Percentiles rank a stretch among this genome's conserved stretches.
Conservation (phyloP, 2,329 filamentous ascomycete genomes). For the Penicillium sp. region DNA sequence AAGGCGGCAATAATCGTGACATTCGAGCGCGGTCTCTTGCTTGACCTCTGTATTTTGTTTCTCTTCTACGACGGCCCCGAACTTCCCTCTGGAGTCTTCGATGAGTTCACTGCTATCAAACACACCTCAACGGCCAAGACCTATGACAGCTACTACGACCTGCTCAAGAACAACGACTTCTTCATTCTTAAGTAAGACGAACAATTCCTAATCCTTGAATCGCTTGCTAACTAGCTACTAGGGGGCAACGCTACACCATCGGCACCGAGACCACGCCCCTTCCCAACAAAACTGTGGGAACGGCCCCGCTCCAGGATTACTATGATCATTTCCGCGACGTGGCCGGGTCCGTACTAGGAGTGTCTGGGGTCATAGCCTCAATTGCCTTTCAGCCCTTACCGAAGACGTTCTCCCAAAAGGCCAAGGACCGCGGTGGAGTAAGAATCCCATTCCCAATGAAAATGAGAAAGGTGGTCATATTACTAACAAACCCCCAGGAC, state of each 20-base stretch:
- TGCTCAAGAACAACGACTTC: slow-evolving; percentile 48
- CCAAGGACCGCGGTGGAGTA: slow-evolving; percentile 40
- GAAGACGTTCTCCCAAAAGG: slow-evolving; percentile 34
- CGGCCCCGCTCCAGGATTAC: slow-evolving; percentile 32
- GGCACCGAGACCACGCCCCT: slow-evolving; percentile 43
- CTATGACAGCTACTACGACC: slow-evolving; percentile 48
- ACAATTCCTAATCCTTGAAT: not conserved
- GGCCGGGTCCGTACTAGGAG: slow-evolving; percentile 28
- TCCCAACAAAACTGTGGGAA: slow-evolving; percentile 31
- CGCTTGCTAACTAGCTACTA: slow-evolving; percentile 7
- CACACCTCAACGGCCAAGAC: slow-evolving; percentile 50
- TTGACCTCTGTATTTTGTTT: slow-evolving; percentile 61
- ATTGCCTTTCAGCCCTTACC: slow-evolving; percentile 42
- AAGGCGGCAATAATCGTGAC: slow-evolving; percentile 63
- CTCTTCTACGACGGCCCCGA: slow-evolving; percentile 61
- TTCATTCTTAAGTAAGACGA: slow-evolving; percentile 30
- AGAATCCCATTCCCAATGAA: slow-evolving; percentile 15
- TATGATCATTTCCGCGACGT: slow-evolving; percentile 38
- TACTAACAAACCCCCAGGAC: slow-evolving; percentile 27
- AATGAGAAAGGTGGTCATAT: not conserved
- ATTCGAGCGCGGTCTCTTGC: slow-evolving; percentile 47
- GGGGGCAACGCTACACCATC: slow-evolving; percentile 43
- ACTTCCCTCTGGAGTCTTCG: slow-evolving; percentile 56
- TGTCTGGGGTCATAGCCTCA: slow-evolving; percentile 33
- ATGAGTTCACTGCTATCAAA: slow-evolving; percentile 54